Evolutionary conservation across 208 protist species (phyloP).

Genomic region (Trypanosomatidae sp.): DNA sequence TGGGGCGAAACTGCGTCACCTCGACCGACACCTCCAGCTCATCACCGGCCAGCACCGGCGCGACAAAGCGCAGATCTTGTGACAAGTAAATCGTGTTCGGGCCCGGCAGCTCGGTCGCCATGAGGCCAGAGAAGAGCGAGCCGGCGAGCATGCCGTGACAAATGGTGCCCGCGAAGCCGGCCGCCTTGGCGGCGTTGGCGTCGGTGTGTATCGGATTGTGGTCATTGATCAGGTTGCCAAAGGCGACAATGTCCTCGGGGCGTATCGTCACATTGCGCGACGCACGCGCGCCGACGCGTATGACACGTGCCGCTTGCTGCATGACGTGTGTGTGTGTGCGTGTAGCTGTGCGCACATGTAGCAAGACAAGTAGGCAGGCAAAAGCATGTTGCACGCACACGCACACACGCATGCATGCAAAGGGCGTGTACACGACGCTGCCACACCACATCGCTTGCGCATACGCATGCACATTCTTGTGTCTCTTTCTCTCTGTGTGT

Average conservation of each 20-base stretch:
- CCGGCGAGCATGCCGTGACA: constrained; percentile 78
- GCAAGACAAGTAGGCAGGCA: not conserved
- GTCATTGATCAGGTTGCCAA: constrained; percentile 69
- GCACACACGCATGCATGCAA: no score
- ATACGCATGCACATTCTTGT: no score
- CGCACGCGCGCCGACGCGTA: constrained; percentile 48
- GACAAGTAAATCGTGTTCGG: constrained; percentile 77
- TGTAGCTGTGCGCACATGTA: no score
- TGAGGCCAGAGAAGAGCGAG: constrained; percentile 75
- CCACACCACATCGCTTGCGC: no score
- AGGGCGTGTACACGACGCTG: no score
- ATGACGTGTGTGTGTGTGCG: no score
- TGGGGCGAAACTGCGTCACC: constrained; percentile 49
- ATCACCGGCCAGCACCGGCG: constrained; percentile 71
- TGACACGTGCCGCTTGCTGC: constrained; percentile 7
- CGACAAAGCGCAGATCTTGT: constrained; percentile 61
- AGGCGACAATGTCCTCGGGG: constrained; percentile 37
- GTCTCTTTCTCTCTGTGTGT: no score
- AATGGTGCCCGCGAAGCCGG: constrained; percentile 59
- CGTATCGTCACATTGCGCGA: constrained; percentile 30
- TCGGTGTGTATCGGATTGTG: constrained; percentile 79
- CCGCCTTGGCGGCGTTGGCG: constrained; percentile 37
- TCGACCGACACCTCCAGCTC: constrained; percentile 54
- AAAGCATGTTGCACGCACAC: constrained; percentile 5
- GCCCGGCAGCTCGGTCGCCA: constrained; percentile 71